Percentiles rank a stretch among this genome's conserved stretches.
Evolutionary conservation across 1,284 basidiomycete genomes (phyloP).

Genomic region (Lentinula novae-zelandiae): DNA sequence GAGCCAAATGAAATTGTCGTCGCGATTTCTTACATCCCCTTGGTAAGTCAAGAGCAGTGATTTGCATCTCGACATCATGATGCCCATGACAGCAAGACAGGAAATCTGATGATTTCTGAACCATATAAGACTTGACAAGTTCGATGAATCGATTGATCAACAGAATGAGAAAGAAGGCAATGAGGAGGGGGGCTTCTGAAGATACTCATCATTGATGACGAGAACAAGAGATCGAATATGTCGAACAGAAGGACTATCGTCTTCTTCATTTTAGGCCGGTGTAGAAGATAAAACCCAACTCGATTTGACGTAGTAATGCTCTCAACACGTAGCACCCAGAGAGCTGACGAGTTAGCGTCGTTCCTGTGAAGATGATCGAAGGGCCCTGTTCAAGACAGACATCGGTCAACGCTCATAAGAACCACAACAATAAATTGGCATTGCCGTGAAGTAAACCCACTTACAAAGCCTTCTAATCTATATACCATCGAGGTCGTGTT

Average conservation of each 20-base stretch:
- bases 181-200: too few species aligned
- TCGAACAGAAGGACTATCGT: too few species aligned
- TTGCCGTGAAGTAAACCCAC: neutral
- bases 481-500: conserved; percentile 2
- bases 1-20: too few species aligned
- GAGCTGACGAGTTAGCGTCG: neutral
- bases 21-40: too few species aligned
- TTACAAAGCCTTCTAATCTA: conserved; percentile 10
- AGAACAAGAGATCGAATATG: too few species aligned
- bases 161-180: neutral
- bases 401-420: neutral
- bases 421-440: neutral
- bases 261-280: too few species aligned
- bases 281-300: neutral
- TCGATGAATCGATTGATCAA: neutral
- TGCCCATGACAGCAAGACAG: too few species aligned
- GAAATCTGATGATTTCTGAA: neutral
- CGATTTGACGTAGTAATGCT: too few species aligned
- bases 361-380: conserved; percentile 5
- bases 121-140: neutral
- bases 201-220: too few species aligned
- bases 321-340: conserved; percentile 1
- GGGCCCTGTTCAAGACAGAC: neutral
- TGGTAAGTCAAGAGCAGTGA: too few species aligned
- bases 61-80: neutral